A percentile compares a stretch with the other conserved stretches of the same genome.
Conservation (phyloP, 345 rosid species). For the Lagerstroemia speciosa region DNA sequence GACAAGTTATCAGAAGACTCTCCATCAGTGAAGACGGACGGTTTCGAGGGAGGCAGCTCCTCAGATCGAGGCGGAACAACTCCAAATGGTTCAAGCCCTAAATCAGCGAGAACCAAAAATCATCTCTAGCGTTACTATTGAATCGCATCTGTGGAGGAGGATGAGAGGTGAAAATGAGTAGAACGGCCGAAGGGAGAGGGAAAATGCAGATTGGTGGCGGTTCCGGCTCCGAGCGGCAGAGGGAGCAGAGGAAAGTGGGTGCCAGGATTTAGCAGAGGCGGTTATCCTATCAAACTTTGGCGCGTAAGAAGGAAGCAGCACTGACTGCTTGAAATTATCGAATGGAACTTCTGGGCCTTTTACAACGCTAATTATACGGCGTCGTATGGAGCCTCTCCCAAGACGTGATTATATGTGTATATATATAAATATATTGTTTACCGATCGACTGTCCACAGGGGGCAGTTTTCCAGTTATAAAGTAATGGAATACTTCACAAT, state of each 20-base stretch:
- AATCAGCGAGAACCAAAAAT: constrained; percentile 11
- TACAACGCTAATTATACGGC: neutral
- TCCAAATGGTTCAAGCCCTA: neutral
- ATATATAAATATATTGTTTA: too few relatives aligned
- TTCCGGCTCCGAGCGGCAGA: too few relatives aligned
- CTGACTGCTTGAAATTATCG: constrained; percentile 16
- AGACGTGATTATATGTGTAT: too few relatives aligned
- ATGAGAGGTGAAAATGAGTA: constrained; percentile 11
- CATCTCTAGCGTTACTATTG: neutral
- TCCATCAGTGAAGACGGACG: too few relatives aligned
- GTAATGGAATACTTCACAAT: too few relatives aligned
- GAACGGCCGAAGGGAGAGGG: constrained; percentile 18
- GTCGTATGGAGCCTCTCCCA: neutral
- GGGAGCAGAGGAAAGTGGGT: constrained; percentile 23
- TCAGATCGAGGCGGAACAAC: too few relatives aligned
- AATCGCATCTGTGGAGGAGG: neutral
- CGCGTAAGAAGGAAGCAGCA: constrained; percentile 9
- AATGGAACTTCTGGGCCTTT: neutral
- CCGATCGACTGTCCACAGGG: too few relatives aligned
- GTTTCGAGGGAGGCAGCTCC: too few relatives aligned
- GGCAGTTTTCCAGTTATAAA: too few relatives aligned
- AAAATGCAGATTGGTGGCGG: constrained; percentile 15
- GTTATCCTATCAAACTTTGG: constrained; percentile 25
- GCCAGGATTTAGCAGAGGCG: constrained; percentile 39
- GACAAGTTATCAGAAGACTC: too few relatives aligned